Percentiles rank a stretch among this genome's conserved stretches.
These are phyloP conservation scores for Quercus phellos DNA, from an alignment of 331 rosid genomes.

Conservation along the genomic window DNA sequence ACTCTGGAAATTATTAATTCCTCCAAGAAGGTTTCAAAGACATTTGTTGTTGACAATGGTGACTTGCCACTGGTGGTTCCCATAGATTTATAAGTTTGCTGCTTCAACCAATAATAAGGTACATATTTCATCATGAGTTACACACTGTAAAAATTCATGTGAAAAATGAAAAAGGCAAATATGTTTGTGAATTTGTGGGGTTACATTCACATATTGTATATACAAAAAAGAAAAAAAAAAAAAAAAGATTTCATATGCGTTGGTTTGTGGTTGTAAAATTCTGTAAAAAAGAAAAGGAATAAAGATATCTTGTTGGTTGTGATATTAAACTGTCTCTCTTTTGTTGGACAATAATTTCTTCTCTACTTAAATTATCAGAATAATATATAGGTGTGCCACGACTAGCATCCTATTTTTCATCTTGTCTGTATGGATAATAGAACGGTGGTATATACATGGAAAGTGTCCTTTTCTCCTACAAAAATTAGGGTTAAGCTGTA, in stretches of 20 bases:
- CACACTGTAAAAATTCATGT: background rate
- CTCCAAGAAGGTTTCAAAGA: conserved; percentile 43
- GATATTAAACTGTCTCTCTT: background rate
- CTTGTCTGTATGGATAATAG: background rate
- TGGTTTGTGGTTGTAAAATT: background rate
- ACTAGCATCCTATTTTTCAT: background rate
- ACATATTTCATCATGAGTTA: background rate
- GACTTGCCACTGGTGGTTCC: conserved; percentile 49
- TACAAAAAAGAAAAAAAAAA: background rate
- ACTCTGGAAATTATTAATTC: conserved; percentile 44
- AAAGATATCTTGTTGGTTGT: conserved; percentile 16
- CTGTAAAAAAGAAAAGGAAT: conserved; percentile 20
- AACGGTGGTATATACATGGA: background rate
- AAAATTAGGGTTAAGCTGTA: background rate
- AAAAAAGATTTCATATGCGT: background rate
- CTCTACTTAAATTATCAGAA: background rate
- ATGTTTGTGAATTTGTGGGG: background rate
- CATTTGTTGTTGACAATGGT: conserved; percentile 80
- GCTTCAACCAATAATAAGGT: background rate
- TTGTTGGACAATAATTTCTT: background rate
- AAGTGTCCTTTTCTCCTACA: background rate
- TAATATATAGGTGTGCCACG: background rate
- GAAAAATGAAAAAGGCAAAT: background rate
- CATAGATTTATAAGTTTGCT: conserved; percentile 37
- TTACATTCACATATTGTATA: background rate